Evolutionary conservation across 2,329 filamentous ascomycete species (phyloP).

Genomic region (Aspergillus carbonarius): DNA sequence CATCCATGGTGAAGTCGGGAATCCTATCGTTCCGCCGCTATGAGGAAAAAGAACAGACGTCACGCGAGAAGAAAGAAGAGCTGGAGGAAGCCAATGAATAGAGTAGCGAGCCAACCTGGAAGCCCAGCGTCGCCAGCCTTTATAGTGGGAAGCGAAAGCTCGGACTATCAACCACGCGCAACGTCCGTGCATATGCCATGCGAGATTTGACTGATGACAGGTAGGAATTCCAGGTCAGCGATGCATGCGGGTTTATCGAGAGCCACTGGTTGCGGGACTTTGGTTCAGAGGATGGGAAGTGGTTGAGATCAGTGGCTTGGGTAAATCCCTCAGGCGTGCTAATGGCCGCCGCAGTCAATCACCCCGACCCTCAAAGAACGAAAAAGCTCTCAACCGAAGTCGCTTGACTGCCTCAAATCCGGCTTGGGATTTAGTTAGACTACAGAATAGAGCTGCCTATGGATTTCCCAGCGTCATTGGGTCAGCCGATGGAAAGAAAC

Average conservation of each 20-base stretch:
- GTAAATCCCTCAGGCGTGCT: slow-evolving; percentile 3
- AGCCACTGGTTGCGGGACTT: background rate
- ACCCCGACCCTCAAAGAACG: background rate
- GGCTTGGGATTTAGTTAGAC: background rate
- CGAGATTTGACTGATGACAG: background rate
- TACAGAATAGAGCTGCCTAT: background rate
- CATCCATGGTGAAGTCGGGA: background rate
- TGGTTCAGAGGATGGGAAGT: background rate
- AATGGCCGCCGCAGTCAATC: background rate
- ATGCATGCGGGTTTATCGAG: background rate
- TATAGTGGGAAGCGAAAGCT: background rate
- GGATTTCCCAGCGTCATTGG: background rate
- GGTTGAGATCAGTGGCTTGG: slow-evolving; percentile 7
- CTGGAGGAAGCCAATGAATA: background rate
- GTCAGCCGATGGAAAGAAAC: background rate
- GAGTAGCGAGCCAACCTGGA: background rate
- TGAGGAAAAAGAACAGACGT: background rate
- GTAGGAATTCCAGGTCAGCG: background rate
- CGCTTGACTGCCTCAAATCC: background rate
- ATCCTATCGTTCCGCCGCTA: background rate
- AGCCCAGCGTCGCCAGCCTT: background rate
- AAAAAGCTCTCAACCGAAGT: background rate
- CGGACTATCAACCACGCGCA: background rate
- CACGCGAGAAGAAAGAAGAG: background rate
- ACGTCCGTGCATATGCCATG: background rate